Conservation (phyloP, 176 grass and related monocot genomes). For the Sorghum bicolor region DNA sequence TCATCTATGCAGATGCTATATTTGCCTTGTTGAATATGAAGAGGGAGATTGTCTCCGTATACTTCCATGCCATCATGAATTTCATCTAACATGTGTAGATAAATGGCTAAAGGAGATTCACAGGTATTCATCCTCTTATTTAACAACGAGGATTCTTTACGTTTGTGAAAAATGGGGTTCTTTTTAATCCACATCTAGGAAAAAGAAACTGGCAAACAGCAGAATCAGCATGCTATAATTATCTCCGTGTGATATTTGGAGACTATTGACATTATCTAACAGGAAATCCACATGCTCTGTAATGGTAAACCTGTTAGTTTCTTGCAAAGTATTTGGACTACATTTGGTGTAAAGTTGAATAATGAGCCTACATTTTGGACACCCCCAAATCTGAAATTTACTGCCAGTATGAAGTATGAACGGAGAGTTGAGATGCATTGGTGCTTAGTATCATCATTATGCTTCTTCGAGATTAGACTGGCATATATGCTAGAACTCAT, state of each 20-base stretch:
- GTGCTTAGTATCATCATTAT: background rate
- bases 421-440: background rate
- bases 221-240: background rate
- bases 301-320: background rate
- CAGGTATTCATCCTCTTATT: constrained; percentile 51
- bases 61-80: constrained; percentile 93
- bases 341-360: background rate
- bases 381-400: background rate
- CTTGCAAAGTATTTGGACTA: background rate
- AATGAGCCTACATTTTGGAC: background rate
- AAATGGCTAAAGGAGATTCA: constrained; percentile 99
- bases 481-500: background rate
- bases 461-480: background rate
- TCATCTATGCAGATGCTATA: constrained; percentile 61
- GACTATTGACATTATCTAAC: background rate
- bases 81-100: constrained; percentile 97
- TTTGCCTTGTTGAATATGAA: constrained; percentile 98
- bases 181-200: background rate
- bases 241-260: background rate
- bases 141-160: background rate
- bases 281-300: background rate
- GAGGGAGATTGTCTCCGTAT: constrained; percentile 87
- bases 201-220: background rate
- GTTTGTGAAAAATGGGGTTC: background rate
- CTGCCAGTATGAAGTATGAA: background rate